Evolutionary conservation across 805 yeast genomes (phyloP).

Genomic region (Diddensiella santjacobensis): DNA sequence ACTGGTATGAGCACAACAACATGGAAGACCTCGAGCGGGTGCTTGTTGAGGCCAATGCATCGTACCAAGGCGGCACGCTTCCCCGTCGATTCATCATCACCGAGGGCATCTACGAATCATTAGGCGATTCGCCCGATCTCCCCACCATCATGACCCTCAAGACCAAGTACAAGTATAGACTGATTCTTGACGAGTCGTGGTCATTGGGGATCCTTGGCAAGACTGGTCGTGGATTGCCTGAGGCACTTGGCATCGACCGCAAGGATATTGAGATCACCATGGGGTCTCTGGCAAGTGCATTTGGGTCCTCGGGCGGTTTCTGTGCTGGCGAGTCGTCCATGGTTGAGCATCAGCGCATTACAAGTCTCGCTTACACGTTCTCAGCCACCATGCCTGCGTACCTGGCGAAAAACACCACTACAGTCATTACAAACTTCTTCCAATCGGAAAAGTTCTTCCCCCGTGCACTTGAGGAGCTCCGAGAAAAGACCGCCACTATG

Average conservation of each 20-base stretch:
- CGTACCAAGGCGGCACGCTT: constrained; percentile 60
- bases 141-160: constrained; percentile 68
- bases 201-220: constrained; percentile 84
- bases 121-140: constrained; percentile 77
- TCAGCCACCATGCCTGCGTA: constrained; percentile 95
- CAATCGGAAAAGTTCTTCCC: constrained; percentile 11
- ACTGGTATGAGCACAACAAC: constrained; percentile 84
- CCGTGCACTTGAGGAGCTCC: constrained; percentile 1
- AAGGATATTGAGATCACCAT: constrained; percentile 75
- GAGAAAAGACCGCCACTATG: constrained; percentile 12
- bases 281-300: constrained; percentile 77
- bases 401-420: constrained; percentile 47
- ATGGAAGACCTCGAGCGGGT: constrained; percentile 73
- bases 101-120: constrained; percentile 79
- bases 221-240: constrained; percentile 82
- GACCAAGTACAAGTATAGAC: constrained; percentile 75
- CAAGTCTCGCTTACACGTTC: constrained; percentile 85
- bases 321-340: constrained; percentile 81
- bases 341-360: constrained; percentile 89
- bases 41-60: constrained; percentile 50
- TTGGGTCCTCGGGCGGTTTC: constrained; percentile 89
- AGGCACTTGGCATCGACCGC: constrained; percentile 65
- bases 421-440: constrained; percentile 20
- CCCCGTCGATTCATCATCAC: constrained; percentile 88
- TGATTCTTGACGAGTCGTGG: constrained; percentile 81